Evolutionary conservation across 75 land plant species (phyloP), one percentile per base, ranked within the genome.

Genomic region (Larix kaempferi): DNA sequence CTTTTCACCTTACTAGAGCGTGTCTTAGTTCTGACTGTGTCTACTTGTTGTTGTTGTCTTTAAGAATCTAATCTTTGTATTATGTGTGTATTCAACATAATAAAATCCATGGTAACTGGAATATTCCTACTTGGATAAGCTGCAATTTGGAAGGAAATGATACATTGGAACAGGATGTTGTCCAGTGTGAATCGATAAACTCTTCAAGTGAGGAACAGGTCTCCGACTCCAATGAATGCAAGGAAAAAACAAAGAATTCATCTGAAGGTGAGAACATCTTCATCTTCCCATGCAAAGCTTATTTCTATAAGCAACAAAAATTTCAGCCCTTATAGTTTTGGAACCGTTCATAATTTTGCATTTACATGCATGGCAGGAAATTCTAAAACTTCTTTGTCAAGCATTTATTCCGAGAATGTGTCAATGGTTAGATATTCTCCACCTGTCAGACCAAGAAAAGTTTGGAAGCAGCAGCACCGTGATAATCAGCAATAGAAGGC

Each of bases 401-500:
- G 37, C 5, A 8, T 15, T 63, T 63, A 1, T 54, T 65, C 63
- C 61, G 77, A 66, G 56, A 79, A 55, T 44, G 14, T 82, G 25
- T 41, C 63, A 15, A 85, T 55, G 54, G 74, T 27, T 74, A 74
- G 82, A 83, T 77, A 72, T 79, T 59, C 56, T 65, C 58, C 69
- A 0, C n/a, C 83, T 33, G 5, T 74, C 10, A 91, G 79, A 77
- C 39, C 49, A 12, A 83, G 83, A 61, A 88, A 84, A 25, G 81
- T 77, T 8, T 90, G 91, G 91, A 90, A 88, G 62, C 81, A 84
- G 25, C 82, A 88, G 59, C 82, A 85, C 23, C 82, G 83, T 23
- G 78, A 84, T 77, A 80, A 77, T 76, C 75, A 79, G 60, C 92
- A 92, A 74, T 85, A 84, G 35, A 84, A 62, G 82, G 91, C 92